Evolutionary conservation across 192 early-diverging fungal species (phyloP).

Genomic region (Radiomyces spectabilis): DNA sequence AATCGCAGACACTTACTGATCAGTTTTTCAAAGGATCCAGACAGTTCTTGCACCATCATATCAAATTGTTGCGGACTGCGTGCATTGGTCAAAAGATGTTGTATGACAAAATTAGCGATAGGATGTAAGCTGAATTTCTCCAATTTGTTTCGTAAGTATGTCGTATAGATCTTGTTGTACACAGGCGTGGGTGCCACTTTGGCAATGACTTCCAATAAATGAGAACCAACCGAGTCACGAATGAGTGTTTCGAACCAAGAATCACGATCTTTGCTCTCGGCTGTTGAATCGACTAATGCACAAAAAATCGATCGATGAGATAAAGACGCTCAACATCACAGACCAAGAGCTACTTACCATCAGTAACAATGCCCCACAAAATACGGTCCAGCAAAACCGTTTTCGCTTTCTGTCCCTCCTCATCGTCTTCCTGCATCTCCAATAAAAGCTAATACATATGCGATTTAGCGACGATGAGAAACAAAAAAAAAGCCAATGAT

Average conservation of each 20-base stretch:
- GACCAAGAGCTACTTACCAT: slow-evolving; percentile 31
- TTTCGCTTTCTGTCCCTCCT: slow-evolving; percentile 29
- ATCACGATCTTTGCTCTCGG: slow-evolving; percentile 38
- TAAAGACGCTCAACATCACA: too few relatives aligned
- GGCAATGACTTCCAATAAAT: slow-evolving; percentile 68
- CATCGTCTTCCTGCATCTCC: slow-evolving; percentile 23
- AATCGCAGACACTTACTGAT: slow-evolving; percentile 50
- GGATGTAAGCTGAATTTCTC: slow-evolving; percentile 58
- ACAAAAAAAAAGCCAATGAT: neutral
- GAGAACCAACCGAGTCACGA: slow-evolving; percentile 67
- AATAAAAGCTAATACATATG: slow-evolving; percentile 18
- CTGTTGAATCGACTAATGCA: slow-evolving; percentile 18
- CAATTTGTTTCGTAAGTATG: slow-evolving; percentile 56
- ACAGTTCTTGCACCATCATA: slow-evolving; percentile 57
- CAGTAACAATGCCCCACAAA: slow-evolving; percentile 45
- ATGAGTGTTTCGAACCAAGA: slow-evolving; percentile 52
- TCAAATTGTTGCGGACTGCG: slow-evolving; percentile 52
- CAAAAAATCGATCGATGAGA: neutral
- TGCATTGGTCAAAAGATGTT: slow-evolving; percentile 59
- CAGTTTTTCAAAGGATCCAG: slow-evolving; percentile 48
- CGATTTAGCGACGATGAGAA: neutral
- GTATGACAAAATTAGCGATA: slow-evolving; percentile 80
- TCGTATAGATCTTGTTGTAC: slow-evolving; percentile 57
- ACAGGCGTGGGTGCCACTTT: slow-evolving; percentile 40
- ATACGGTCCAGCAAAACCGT: slow-evolving; percentile 47